Evolutionary conservation across 192 early-diverging fungal species (phyloP).

Genomic region (Coemansia sp.): DNA sequence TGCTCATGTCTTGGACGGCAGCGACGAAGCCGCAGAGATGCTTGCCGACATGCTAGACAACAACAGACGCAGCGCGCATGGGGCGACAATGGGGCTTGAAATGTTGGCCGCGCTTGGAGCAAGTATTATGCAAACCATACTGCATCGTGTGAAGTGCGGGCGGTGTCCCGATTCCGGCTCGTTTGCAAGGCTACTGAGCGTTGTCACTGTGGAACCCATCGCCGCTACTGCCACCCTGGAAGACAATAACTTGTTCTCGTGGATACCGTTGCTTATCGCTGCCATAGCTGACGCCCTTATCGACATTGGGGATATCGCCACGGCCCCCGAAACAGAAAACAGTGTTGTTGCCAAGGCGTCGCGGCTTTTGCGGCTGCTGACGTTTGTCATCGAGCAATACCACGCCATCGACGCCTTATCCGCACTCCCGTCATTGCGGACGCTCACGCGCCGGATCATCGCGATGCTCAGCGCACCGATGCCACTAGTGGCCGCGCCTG

Average conservation of each 20-base stretch:
- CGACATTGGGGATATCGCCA: neutral
- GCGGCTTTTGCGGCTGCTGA: slow-evolving; percentile 25
- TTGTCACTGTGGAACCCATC: neutral
- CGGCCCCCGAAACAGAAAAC: neutral
- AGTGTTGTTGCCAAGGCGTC: neutral
- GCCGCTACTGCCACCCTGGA: neutral
- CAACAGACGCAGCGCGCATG: neutral
- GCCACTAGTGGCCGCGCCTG: slow-evolving; percentile 32
- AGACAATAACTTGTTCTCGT: neutral
- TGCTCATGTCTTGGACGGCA: slow-evolving; percentile 5
- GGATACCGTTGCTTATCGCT: neutral
- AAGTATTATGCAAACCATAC: slow-evolving; percentile 2
- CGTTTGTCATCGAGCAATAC: slow-evolving; percentile 13
- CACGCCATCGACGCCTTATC: slow-evolving; percentile 7
- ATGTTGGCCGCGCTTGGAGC: neutral
- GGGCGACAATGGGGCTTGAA: neutral
- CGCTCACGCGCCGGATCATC: slow-evolving; percentile 33
- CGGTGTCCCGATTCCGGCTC: neutral
- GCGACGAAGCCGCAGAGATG: slow-evolving; percentile 8
- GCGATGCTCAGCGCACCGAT: slow-evolving; percentile 32
- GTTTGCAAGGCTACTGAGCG: neutral
- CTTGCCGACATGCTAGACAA: slow-evolving; percentile 21
- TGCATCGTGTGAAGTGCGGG: slow-evolving; percentile 5
- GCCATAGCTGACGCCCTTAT: neutral
- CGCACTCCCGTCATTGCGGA: slow-evolving; percentile 7